Evolutionary conservation across 768 basidiomycete genomes (phyloP).

Genomic region (Brasilioporus rufonigricans): DNA sequence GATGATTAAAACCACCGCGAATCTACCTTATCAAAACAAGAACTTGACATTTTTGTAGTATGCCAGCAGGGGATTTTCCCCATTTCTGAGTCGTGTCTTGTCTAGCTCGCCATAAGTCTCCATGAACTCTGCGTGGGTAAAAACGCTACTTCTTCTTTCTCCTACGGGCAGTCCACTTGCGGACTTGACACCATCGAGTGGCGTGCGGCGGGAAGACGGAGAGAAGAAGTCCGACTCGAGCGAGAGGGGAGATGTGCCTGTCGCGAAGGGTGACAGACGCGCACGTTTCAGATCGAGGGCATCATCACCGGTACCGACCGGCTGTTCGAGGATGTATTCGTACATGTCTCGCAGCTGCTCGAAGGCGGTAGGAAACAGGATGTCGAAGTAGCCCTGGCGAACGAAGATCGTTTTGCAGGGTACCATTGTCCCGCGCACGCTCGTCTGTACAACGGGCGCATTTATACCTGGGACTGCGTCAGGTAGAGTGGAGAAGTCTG

Average conservation of each 20-base stretch:
- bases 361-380: constrained; percentile 97
- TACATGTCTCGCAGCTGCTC: constrained; percentile 86
- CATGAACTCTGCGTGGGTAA: constrained; percentile 87
- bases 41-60: constrained; percentile 95
- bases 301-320: constrained; percentile 30
- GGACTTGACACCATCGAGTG: constrained; percentile 68
- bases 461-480: constrained; percentile 66
- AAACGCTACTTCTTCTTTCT: constrained; percentile 79
- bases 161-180: constrained; percentile 78
- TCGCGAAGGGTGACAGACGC: constrained; percentile 52
- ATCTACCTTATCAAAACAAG: constrained; percentile 56
- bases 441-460: constrained; percentile 95
- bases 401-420: constrained; percentile 91
- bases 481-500: constrained; percentile 88
- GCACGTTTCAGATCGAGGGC: constrained; percentile 25
- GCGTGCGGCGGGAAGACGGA: constrained; percentile 50
- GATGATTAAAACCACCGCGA: background rate
- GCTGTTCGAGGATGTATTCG: constrained; percentile 72
- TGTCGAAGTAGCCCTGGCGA: constrained; percentile 95
- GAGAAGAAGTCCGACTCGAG: constrained; percentile 71
- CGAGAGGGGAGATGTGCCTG: constrained; percentile 47
- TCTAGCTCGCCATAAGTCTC: constrained; percentile 76
- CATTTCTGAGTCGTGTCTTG: constrained; percentile 69
- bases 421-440: constrained; percentile 79
- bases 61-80: constrained; percentile 85